Conservation (phyloP, 768 basidiomycete genomes). For the Suillus decipiens region DNA sequence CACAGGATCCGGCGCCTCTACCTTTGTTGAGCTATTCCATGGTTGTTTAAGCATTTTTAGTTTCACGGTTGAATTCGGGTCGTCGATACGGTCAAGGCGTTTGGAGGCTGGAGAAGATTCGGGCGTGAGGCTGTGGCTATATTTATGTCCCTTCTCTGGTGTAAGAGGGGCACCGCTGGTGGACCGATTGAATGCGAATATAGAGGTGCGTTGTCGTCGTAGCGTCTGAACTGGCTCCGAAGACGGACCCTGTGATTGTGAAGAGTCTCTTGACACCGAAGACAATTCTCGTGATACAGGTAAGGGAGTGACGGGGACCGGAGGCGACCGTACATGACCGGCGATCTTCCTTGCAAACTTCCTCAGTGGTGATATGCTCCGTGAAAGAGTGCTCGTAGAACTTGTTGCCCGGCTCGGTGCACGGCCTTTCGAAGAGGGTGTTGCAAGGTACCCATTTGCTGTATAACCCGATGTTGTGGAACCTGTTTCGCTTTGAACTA, state of each 20-base stretch:
- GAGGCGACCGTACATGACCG: constrained; percentile 42
- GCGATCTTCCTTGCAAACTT: constrained; percentile 76
- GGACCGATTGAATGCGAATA: constrained; percentile 53
- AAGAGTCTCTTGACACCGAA: constrained; percentile 13
- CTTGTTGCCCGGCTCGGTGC: constrained; percentile 41
- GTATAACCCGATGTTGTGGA: constrained; percentile 66
- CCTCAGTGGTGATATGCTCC: constrained; percentile 79
- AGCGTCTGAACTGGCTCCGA: constrained; percentile 51
- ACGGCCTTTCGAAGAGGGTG: constrained; percentile 47
- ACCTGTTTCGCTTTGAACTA: constrained; percentile 63
- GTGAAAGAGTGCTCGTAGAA: constrained; percentile 58
- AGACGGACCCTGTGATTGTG: constrained; percentile 37
- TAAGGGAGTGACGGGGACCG: constrained; percentile 47
- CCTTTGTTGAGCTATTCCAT: constrained; percentile 84
- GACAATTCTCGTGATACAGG: constrained; percentile 42
- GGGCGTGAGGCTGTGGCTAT: constrained; percentile 72
- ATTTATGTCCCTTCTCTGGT: constrained; percentile 63
- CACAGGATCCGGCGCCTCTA: constrained; percentile 50
- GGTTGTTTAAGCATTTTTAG: constrained; percentile 44
- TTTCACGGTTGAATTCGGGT: constrained; percentile 45
- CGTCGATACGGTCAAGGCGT: constrained; percentile 28
- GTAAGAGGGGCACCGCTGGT: constrained; percentile 47
- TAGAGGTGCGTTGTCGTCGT: constrained; percentile 64
- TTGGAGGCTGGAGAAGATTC: constrained; percentile 58
- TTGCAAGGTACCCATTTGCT: constrained; percentile 63